Evolutionary conservation across 306 rosid species (phyloP).

Genomic region (Rosa persica): DNA sequence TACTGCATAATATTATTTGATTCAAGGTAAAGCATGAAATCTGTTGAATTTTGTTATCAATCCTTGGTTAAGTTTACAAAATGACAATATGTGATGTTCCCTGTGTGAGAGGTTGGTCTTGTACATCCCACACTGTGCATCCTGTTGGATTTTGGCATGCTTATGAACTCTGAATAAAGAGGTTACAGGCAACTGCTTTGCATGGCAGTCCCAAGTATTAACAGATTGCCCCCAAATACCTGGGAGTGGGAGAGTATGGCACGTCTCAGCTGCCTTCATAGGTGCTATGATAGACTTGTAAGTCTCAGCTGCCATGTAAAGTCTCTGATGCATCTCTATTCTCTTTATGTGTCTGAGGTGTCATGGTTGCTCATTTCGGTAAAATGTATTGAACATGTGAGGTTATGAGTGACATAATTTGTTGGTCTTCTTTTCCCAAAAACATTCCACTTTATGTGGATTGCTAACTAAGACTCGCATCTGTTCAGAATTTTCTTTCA

Average conservation of each 20-base stretch:
- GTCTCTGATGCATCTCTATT: background rate
- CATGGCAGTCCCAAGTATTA: background rate
- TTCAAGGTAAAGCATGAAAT: background rate
- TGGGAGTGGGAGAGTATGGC: background rate
- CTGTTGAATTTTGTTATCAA: background rate
- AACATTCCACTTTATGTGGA: background rate
- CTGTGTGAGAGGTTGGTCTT: background rate
- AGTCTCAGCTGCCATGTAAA: background rate
- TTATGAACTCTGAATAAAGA: background rate
- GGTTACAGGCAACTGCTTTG: background rate
- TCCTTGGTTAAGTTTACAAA: background rate
- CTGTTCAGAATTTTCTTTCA: background rate
- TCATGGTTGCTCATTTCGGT: background rate
- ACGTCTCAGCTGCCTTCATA: too few relatives aligned
- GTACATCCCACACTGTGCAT: background rate
- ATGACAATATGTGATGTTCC: background rate
- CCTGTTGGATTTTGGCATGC: background rate
- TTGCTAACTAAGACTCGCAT: background rate
- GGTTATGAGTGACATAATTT: background rate
- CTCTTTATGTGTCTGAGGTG: background rate
- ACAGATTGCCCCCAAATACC: background rate
- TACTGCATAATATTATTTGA: too few relatives aligned
- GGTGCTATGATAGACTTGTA: background rate
- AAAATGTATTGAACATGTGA: background rate
- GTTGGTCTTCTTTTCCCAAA: background rate